Evolutionary conservation across 169 alveolate species (phyloP), one percentile per base, ranked within the genome.

Genomic region (Plasmodium cynomolgi): DNA sequence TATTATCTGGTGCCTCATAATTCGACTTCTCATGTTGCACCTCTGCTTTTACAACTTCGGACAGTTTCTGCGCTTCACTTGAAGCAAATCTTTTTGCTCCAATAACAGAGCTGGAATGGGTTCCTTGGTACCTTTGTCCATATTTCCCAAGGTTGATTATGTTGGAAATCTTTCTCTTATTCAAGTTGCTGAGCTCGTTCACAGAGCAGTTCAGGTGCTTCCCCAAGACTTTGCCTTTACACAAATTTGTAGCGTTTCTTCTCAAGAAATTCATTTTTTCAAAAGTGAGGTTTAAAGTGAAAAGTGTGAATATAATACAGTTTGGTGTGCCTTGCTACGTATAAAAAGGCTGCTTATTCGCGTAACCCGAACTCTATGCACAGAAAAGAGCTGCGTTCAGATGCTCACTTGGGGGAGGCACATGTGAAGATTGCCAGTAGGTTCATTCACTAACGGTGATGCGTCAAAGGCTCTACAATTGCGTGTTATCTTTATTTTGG

Each of bases 21-120:
- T 96, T 96, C 20, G 98, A 95, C 39, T 94, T 96, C 91, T 96
- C 98, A 85, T 96, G 98, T 50, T 95, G 97, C 47, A 96, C 96
- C 58, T 96, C 98, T 54, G 97, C 96, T 77, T 95, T 96, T 7
- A 96, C 96, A 73, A 96, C 95, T 88, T 96, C 97, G 41, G 93
- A 95, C 56, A 96, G 93, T 92, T 96, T 96, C 77, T 95, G 96
- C 29, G 97, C 95, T 85, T 96, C 98, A 72, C 97, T 91, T 29
- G 97, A 92, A 80, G 96, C 81, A 56, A 81, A 81, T 77, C 96
- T 92, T 83, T 73, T 91, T 68, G 77, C 88, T 17, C 44, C 72
- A 31, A 54, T 23, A 20, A 26, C 3, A 68, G 62, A 29, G 58
- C 33, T 50, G 77, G 81, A 86, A 54, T 86, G 56, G 31, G 31